Evolutionary conservation across 1,284 basidiomycete genomes (phyloP).

Genomic region (Schizophyllum commune): DNA sequence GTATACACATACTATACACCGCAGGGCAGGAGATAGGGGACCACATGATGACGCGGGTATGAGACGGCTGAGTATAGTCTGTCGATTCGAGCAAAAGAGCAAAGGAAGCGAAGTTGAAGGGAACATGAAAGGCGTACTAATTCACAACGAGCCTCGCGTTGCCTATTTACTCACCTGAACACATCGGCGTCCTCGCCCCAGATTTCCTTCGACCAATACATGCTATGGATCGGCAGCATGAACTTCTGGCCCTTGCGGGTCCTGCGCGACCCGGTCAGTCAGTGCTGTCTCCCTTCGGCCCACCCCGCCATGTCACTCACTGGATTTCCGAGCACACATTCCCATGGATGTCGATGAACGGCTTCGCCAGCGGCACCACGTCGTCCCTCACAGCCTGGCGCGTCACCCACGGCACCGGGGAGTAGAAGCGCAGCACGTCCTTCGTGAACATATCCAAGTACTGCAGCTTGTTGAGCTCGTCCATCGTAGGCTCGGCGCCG

Average conservation of each 20-base stretch:
- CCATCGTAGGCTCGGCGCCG: conserved; percentile 51
- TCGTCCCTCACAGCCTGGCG: conserved; percentile 48
- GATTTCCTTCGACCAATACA: conserved; percentile 16
- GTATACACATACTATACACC: too few relatives aligned
- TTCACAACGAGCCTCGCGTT: too few relatives aligned
- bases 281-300: too few relatives aligned
- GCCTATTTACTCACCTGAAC: too few relatives aligned
- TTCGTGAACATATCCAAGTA: conserved; percentile 62
- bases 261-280: conserved; percentile 6
- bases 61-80: too few relatives aligned
- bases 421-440: conserved; percentile 60
- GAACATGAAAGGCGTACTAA: too few relatives aligned
- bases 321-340: conserved; percentile 24
- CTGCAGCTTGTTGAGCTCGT: conserved; percentile 47
- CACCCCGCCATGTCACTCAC: conserved; percentile 18
- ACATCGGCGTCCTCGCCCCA: conserved; percentile 23
- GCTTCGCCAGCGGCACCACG: conserved; percentile 43
- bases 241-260: conserved; percentile 14
- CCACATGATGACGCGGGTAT: too few relatives aligned
- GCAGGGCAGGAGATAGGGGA: too few relatives aligned
- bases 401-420: conserved; percentile 51
- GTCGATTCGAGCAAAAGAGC: too few relatives aligned
- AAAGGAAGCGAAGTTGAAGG: too few relatives aligned
- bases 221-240: conserved; percentile 14
- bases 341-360: conserved; percentile 35